Conservation (phyloP, 2,329 filamentous ascomycete species). For the Xylaria arbuscula region DNA sequence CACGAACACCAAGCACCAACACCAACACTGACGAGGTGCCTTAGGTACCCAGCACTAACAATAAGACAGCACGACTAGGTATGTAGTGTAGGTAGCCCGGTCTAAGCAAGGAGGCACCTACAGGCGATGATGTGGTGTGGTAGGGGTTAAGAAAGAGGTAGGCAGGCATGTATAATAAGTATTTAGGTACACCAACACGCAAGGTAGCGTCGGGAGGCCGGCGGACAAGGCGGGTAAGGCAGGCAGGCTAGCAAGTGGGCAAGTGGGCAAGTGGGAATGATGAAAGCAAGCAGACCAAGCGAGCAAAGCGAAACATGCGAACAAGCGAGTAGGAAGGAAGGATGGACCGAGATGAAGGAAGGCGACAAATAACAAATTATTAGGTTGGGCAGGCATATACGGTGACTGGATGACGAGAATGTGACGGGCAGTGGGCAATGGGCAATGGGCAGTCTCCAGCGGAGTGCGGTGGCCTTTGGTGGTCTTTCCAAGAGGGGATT, state of each 20-base stretch:
- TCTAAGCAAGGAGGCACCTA: neutral
- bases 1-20: conserved; percentile 1
- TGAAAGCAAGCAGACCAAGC: neutral
- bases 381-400: conserved; percentile 9
- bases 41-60: too few species aligned
- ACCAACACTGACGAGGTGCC: too few species aligned
- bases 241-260: neutral
- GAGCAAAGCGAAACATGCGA: too few species aligned
- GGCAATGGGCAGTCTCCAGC: neutral
- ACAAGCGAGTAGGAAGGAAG: neutral
- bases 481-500: neutral
- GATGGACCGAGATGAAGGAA: conserved; percentile 1
- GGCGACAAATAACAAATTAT: conserved; percentile 11
- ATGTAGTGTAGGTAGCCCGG: neutral
- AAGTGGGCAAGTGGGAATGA: neutral
- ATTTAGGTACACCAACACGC: neutral
- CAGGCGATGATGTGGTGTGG: neutral
- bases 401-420: conserved; percentile 31
- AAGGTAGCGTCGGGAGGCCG: neutral
- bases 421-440: too few species aligned
- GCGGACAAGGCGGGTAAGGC: neutral
- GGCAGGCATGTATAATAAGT: neutral
- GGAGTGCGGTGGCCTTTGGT: neutral
- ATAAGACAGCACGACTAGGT: neutral
- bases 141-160: neutral